Base-by-base conservation (phyloP, 164 flowering plant species). In the Malania oleifera region DNA sequence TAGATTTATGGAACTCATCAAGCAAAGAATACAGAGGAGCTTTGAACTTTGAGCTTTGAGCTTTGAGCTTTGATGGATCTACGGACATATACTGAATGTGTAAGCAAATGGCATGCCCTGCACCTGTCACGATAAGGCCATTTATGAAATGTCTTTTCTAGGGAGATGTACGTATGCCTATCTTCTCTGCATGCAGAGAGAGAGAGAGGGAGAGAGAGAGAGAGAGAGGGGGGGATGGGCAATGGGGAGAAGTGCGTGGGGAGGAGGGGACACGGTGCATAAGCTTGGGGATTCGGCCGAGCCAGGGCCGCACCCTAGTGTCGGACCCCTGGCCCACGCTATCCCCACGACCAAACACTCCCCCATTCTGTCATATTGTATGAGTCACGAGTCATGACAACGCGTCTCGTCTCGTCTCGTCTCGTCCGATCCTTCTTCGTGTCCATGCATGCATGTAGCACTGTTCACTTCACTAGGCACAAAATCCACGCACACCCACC, bases 251-350 rank as follows among this genome's bases (percentile, higher is more conserved):
- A 2, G 41, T 38, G 14, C 22, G 52, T 40, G 39, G 19, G 25
- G 57, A 26, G 14, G 55, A 64, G 61, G 74, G 52, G 79, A 70
- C 77, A 75, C 26, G 75, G 71, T 62, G 78, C 78, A 73, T 52
- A 71, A 75, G 65, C 59, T 65, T 61, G 53, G 77, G 72, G 72
- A 73, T 73, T 40, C 47, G 73, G 63, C 67, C 43, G 68, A 67
- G 70, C 72, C 70, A 62, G 56, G 70, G 70, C 74, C 68, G 69
- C 73, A 51, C 73, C 74, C 58, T 55, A 3, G 63, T 76, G 80
- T 76, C 80, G 77, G 80, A 54, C 72, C 52, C 71, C n/a, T 60
- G 5, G 56, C 72, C 7, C 61, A 69, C 77, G 74, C 38, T 62
- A 26, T 23, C 45, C 43, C 28, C 58, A 49, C 34, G 45, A 52